Conservation (phyloP, 169 alveolate genomes). For the Miamiensis avidus region DNA sequence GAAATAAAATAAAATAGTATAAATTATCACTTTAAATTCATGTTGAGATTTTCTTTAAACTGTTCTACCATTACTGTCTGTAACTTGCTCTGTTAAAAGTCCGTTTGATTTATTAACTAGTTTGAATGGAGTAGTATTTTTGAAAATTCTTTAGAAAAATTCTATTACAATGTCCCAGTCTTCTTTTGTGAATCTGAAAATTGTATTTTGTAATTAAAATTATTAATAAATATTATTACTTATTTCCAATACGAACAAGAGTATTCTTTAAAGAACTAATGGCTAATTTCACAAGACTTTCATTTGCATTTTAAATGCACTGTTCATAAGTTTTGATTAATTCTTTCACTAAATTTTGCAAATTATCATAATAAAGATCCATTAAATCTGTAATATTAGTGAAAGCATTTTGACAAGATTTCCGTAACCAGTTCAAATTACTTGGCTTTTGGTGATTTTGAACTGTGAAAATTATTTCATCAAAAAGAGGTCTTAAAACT, state of each 20-base stretch:
- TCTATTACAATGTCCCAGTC: constrained; percentile 43
- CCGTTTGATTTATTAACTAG: neutral
- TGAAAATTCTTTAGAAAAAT: constrained; percentile 37
- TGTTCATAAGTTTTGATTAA: constrained; percentile 38
- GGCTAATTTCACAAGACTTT: constrained; percentile 24
- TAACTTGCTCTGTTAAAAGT: neutral
- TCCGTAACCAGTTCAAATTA: constrained; percentile 31
- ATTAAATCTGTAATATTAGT: constrained; percentile 31
- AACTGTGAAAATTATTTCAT: constrained; percentile 47
- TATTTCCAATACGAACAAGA: constrained; percentile 20
- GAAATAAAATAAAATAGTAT: neutral
- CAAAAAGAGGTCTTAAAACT: constrained; percentile 49
- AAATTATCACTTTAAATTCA: neutral
- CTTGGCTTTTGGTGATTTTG: constrained; percentile 16
- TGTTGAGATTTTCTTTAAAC: neutral
- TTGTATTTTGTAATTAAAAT: too few relatives aligned
- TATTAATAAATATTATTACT: neutral
- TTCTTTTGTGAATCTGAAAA: constrained; percentile 7
- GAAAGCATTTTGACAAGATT: constrained; percentile 41
- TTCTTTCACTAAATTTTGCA: constrained; percentile 22
- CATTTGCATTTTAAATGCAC: constrained; percentile 41
- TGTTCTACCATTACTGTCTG: neutral
- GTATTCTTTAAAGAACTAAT: constrained; percentile 37
- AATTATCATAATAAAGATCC: constrained; percentile 26
- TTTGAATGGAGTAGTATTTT: constrained; percentile 35